Base-by-base conservation (phyloP, 495 filamentous ascomycete genomes). In the Chaetomium fimeti region DNA sequence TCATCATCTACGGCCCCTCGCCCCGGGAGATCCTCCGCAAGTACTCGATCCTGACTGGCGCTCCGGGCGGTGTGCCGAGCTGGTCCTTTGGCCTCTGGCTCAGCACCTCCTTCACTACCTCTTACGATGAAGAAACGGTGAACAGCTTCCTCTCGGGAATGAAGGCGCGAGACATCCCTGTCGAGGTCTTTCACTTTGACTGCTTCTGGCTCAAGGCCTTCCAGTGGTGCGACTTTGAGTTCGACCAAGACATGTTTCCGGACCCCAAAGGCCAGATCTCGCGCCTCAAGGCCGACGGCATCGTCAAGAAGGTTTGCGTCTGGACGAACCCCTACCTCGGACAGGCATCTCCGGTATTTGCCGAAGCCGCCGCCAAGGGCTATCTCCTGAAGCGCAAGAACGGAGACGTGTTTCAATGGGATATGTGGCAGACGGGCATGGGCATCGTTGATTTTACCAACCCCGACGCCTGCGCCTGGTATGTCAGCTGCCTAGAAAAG, bases 11-110 rank as follows among this genome's bases (percentile, higher is more conserved):
- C 73, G 88, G 88, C 1, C 82, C 80, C 18, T 81, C 83, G 2
- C 88, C 88, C 0, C 89, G 89, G 69, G 87, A 89, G 59, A 81
- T 90, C 8, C 72, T 91, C 13, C 74, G 80, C 18, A 81, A 84
- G 62, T 90, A 90, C 71, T 83, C 85, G 0, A 71, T 80, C 36
- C 71, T 90, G 27, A 89, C 87, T 0, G 87, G 88, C 0, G 75
- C 76, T 25, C 83, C 88, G 5, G 81, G 77, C 18, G 77, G 82
- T 38, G 81, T 89, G 4, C 88, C 88, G 5, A 78, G 83, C 20
- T 91, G 87, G 88, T 88, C 83, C 68, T 89, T 85, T 68, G 88
- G 88, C 16, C 78, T 90, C 20, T 90, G 88, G 87, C 77, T 90
- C 9, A 88, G 81, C 45, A 91, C 88, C 0, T 85, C 72, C 43